phyloP scores from a whole-genome alignment of 1,284 basidiomycete genomes.

The Melanopsichium pennsylvanicum region DNA sequence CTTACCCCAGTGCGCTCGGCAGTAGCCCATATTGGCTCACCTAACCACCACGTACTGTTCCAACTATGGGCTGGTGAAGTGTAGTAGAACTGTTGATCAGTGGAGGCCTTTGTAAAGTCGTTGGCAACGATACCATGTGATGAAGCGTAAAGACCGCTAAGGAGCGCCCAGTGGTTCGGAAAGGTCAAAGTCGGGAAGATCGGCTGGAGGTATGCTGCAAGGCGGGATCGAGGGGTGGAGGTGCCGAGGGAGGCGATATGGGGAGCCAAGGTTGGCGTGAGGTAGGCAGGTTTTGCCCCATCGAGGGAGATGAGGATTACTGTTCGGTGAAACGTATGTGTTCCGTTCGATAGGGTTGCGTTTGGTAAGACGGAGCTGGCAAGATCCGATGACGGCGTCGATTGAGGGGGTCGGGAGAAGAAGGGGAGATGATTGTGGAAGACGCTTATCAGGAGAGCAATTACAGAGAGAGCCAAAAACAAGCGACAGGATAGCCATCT shows the following conservation, averaged over 20 bases:
- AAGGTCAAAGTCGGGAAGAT: constrained; percentile 90
- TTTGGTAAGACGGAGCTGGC: constrained; percentile 9
- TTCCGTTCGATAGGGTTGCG: constrained; percentile 31
- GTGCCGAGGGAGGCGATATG: constrained; percentile 69
- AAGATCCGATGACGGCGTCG: background rate
- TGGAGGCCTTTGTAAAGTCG: constrained; percentile 72
- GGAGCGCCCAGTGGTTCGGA: constrained; percentile 68
- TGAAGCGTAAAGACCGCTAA: constrained; percentile 67
- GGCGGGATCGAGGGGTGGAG: background rate
- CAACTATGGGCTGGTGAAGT: constrained; percentile 40
- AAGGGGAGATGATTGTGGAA: constrained; percentile 1
- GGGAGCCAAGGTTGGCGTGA: constrained; percentile 81
- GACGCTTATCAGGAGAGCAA: constrained; percentile 3
- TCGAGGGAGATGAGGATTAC: constrained; percentile 86
- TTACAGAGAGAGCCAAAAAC: constrained; percentile 3
- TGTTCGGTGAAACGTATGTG: constrained; percentile 68
- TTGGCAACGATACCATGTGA: constrained; percentile 86
- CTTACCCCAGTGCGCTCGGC: constrained; percentile 27
- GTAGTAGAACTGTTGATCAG: constrained; percentile 43
- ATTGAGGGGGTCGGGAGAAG: too few species aligned
- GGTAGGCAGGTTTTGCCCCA: constrained; percentile 83
- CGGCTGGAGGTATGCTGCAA: constrained; percentile 72
- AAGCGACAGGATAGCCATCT: background rate
- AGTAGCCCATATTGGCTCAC: constrained; percentile 47
- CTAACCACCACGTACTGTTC: constrained; percentile 46